Percentiles rank a stretch among this genome's conserved stretches.
Conservation (phyloP, 23 red algal genomes). For the Gracilaria domingensis region DNA sequence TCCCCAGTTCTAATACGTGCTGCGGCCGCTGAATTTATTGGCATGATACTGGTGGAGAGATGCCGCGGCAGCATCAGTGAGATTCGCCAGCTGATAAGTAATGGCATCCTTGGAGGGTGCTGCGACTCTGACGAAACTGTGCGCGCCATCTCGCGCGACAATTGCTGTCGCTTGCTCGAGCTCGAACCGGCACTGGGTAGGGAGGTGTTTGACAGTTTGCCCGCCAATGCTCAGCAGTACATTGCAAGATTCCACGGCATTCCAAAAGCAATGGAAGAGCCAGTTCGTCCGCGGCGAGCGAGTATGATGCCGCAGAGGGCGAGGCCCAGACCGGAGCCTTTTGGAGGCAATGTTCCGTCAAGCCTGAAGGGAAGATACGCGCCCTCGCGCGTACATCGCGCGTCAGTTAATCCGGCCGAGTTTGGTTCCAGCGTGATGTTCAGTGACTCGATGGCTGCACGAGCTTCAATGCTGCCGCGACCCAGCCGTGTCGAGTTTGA, state of each 20-base stretch:
- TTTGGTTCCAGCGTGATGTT: neutral
- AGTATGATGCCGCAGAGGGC: slow-evolving; percentile 24
- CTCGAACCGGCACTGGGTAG: slow-evolving; percentile 1
- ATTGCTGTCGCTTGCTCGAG: slow-evolving; percentile 14
- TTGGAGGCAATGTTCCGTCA: neutral
- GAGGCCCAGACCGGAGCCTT: neutral
- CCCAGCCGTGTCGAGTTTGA: slow-evolving; percentile 6
- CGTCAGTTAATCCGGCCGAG: slow-evolving; percentile 5
- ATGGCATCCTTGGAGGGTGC: slow-evolving; percentile 39
- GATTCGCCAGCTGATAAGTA: slow-evolving; percentile 20
- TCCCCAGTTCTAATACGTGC: neutral
- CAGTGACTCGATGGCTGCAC: neutral
- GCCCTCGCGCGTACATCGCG: slow-evolving; percentile 6
- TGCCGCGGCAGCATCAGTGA: slow-evolving; percentile 14
- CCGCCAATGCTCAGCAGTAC: neutral
- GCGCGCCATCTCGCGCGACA: slow-evolving; percentile 52
- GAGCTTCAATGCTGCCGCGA: neutral
- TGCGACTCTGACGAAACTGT: slow-evolving; percentile 48
- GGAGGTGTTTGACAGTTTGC: neutral
- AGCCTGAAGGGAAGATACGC: neutral
- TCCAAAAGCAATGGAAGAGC: neutral
- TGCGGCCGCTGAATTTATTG: slow-evolving; percentile 51
- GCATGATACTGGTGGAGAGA: slow-evolving; percentile 49
- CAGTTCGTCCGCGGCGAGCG: neutral
- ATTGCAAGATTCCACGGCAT: neutral